Evolutionary conservation across 768 basidiomycete species (phyloP).

Genomic region (Hypholoma sublateritium): DNA sequence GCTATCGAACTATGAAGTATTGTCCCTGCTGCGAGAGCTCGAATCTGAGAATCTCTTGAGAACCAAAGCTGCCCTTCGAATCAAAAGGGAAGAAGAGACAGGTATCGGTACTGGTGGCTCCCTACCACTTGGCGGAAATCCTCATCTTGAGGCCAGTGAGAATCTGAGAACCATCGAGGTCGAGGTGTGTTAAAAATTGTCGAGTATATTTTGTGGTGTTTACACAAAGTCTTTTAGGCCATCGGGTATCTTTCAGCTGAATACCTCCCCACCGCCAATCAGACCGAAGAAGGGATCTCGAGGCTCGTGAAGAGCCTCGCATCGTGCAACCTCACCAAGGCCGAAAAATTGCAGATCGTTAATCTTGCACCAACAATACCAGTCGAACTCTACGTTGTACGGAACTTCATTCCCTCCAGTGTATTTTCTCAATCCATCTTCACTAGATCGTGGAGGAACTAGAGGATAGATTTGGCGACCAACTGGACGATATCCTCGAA

Average conservation of each 20-base stretch:
- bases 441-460: conserved; percentile 87
- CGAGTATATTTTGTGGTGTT: neutral
- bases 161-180: conserved; percentile 86
- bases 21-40: conserved; percentile 72
- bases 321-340: conserved; percentile 76
- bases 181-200: conserved; percentile 49
- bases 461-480: conserved; percentile 75
- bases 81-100: conserved; percentile 76
- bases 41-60: conserved; percentile 72
- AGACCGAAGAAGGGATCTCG: conserved; percentile 64
- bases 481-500: conserved; percentile 65
- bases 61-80: conserved; percentile 65
- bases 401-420: conserved; percentile 26
- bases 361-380: conserved; percentile 81
- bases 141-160: conserved; percentile 59
- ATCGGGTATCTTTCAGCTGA: conserved; percentile 81
- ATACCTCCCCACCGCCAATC: conserved; percentile 65
- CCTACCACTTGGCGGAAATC: conserved; percentile 11
- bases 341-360: conserved; percentile 90
- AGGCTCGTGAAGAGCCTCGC: conserved; percentile 67
- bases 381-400: conserved; percentile 87
- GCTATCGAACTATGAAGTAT: conserved; percentile 86
- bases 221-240: conserved; percentile 47
- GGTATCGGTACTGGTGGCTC: conserved; percentile 24
- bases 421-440: neutral